Conservation (phyloP, 331 rosid genomes). For the Arachis monticola region DNA sequence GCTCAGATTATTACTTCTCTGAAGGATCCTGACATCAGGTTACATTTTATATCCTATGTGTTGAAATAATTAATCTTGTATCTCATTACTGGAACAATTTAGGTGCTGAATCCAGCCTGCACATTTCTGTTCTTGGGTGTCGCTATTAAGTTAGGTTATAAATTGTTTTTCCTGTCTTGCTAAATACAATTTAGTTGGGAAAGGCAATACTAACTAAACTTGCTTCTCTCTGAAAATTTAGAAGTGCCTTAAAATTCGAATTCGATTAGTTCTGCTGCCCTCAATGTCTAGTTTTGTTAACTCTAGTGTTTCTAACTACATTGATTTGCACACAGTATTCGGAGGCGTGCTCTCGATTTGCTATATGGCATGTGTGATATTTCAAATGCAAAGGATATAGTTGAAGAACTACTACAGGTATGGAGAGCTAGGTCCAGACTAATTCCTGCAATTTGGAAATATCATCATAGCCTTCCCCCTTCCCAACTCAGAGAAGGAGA, state of each 20-base stretch:
- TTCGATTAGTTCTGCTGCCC: no score
- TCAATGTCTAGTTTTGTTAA: no score
- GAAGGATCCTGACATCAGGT: slow-evolving; percentile 93
- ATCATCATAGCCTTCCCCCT: slow-evolving; percentile 4
- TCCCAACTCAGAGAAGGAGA: neutral
- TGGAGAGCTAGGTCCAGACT: no score
- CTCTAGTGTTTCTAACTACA: slow-evolving; percentile 32
- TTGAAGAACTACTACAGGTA: slow-evolving; percentile 83
- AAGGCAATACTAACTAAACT: neutral
- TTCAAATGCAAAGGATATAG: slow-evolving; percentile 87
- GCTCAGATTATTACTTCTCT: slow-evolving; percentile 88
- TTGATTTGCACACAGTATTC: no score
- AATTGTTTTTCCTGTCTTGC: neutral
- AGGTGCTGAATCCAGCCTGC: neutral
- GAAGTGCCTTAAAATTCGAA: neutral
- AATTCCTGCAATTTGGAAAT: slow-evolving; percentile 6
- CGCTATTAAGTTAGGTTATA: neutral
- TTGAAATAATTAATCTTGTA: slow-evolving; percentile 32
- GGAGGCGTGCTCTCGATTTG: slow-evolving; percentile 82
- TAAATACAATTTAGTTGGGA: neutral
- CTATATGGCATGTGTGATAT: slow-evolving; percentile 84
- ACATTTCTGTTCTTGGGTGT: slow-evolving; percentile 3
- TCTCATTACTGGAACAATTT: slow-evolving; percentile 9
- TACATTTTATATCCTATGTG: slow-evolving; percentile 37
- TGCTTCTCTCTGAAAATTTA: neutral